These are phyloP conservation scores for Cryphonectria carpinicola DNA, from an alignment of 2,329 filamentous ascomycete genomes.

Conservation along the genomic window DNA sequence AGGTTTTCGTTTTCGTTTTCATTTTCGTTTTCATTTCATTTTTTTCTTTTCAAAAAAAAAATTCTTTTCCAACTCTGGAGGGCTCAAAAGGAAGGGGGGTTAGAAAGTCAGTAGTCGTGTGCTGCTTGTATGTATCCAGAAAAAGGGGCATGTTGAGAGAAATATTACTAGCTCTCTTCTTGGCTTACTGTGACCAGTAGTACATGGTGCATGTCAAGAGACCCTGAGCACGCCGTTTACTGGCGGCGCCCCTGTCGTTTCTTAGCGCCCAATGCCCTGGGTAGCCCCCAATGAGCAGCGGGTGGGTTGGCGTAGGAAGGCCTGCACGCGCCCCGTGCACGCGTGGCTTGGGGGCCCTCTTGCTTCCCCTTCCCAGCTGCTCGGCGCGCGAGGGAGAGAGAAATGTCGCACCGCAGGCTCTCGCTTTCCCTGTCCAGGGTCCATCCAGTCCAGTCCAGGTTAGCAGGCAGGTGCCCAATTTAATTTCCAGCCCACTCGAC, in stretches of 20 bases:
- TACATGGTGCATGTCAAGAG: neutral
- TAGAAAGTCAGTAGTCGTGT: neutral
- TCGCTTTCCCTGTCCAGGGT: slow-evolving; percentile 12
- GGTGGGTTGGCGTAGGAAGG: neutral
- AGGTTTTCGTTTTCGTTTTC: too few relatives aligned
- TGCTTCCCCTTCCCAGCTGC: neutral
- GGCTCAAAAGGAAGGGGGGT: neutral
- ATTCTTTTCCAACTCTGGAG: neutral
- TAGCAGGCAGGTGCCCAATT: slow-evolving; percentile 22
- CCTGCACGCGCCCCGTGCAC: slow-evolving; percentile 17
- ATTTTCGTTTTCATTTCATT: too few relatives aligned
- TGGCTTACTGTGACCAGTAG: neutral
- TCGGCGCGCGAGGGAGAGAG: slow-evolving; percentile 13
- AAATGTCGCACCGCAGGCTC: slow-evolving; percentile 16
- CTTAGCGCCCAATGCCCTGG: neutral
- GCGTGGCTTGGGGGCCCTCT: slow-evolving; percentile 2
- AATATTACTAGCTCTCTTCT: neutral
- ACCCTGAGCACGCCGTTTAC: neutral
- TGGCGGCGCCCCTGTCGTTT: neutral
- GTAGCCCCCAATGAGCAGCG: neutral
- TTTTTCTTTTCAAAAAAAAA: too few relatives aligned
- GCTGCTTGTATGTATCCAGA: neutral
- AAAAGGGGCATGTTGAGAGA: neutral
- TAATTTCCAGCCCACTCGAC: slow-evolving; percentile 24
- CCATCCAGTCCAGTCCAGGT: neutral